Evolutionary conservation across 1,284 basidiomycete species (phyloP).

Genomic region (Veloporphyrellus conicus): DNA sequence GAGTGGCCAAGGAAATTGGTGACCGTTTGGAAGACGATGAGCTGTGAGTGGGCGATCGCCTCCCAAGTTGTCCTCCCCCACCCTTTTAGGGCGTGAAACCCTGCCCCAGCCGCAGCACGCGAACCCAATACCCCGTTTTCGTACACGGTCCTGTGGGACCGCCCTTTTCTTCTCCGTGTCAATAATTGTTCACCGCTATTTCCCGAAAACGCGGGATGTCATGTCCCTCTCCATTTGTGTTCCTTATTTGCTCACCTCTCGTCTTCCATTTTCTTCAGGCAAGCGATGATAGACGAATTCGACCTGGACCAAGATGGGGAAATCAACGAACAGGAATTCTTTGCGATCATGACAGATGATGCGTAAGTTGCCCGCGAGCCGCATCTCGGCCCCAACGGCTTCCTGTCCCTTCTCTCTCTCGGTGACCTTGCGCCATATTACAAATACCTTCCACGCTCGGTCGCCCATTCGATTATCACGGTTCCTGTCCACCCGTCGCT

Average conservation of each 20-base stretch:
- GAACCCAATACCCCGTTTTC: constrained; percentile 26
- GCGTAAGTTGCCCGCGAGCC: constrained; percentile 36
- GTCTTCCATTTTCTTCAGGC: constrained; percentile 50
- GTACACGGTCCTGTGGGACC: constrained; percentile 20
- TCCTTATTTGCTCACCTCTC: constrained; percentile 34
- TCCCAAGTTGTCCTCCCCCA: background rate
- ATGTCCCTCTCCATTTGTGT: constrained; percentile 1
- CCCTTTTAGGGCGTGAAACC: constrained; percentile 17
- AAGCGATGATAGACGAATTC: constrained; percentile 99
- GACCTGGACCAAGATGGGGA: constrained; percentile 98
- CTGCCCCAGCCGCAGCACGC: constrained; percentile 22
- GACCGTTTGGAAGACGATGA: constrained; percentile 96
- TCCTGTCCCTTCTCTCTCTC: background rate
- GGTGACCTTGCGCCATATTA: background rate
- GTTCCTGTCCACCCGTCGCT: constrained; percentile 4
- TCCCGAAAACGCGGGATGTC: constrained; percentile 6
- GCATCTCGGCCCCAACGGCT: background rate
- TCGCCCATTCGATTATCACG: no score
- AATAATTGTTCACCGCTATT: constrained; percentile 22
- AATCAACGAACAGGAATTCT: constrained; percentile 92
- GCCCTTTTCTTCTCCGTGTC: constrained; percentile 9
- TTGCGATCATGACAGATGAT: constrained; percentile 96
- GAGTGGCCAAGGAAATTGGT: constrained; percentile 96
- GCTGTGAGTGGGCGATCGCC: constrained; percentile 59
- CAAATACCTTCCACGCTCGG: background rate